phyloP scores from a whole-genome alignment of 2,329 filamentous ascomycete genomes.

The Diaporthe sp. region DNA sequence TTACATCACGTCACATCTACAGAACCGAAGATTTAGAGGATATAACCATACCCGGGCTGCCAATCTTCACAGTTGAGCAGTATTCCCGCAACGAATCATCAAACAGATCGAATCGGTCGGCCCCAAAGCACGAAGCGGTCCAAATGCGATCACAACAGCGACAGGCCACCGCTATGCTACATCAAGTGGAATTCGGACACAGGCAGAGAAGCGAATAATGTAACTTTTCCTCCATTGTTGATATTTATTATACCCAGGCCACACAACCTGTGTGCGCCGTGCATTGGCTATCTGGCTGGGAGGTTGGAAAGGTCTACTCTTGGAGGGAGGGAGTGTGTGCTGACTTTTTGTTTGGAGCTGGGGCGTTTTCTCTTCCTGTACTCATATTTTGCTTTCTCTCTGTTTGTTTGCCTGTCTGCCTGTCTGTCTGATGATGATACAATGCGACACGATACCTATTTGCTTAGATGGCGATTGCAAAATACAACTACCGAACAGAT shows the following conservation, averaged over 20 bases:
- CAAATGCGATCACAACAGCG: neutral
- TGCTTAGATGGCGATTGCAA: slow-evolving; percentile 31
- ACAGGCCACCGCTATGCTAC: neutral
- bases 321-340: neutral
- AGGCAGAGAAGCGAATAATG: neutral
- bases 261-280: slow-evolving; percentile 15
- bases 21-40: neutral
- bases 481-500: slow-evolving; percentile 21
- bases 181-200: neutral
- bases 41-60: neutral
- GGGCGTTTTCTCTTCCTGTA: slow-evolving; percentile 21
- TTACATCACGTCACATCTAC: slow-evolving; percentile 9
- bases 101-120: too few relatives aligned
- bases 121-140: neutral
- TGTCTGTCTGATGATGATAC: slow-evolving; percentile 13
- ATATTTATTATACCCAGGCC: slow-evolving; percentile 32
- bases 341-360: slow-evolving; percentile 1
- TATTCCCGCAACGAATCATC: neutral
- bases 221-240: slow-evolving; percentile 10
- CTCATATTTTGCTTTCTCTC: neutral
- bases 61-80: neutral
- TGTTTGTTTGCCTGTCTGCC: neutral
- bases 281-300: slow-evolving; percentile 14
- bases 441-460: slow-evolving; percentile 39
- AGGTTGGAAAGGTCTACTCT: neutral